These are phyloP conservation scores for Plasmodium vinckei DNA, from an alignment of 169 alveolate genomes.

Conservation along the genomic window DNA sequence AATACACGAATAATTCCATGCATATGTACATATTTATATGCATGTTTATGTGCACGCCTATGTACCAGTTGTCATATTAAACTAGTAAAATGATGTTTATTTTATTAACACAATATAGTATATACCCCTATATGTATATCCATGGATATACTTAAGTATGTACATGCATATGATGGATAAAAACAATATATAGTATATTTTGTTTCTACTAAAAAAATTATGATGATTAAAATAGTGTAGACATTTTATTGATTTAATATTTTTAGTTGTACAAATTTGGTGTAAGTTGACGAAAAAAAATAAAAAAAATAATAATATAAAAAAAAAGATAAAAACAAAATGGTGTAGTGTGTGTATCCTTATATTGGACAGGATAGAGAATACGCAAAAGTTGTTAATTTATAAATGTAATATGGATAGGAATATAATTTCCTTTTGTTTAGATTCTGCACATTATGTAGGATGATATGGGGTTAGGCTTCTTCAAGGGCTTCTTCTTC, in stretches of 20 bases:
- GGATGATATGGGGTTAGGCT: neutral
- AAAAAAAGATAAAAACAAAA: neutral
- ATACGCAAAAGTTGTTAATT: neutral
- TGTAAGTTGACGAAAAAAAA: constrained; percentile 10
- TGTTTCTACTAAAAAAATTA: constrained; percentile 22
- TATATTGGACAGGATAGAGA: neutral
- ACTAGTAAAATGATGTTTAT: neutral
- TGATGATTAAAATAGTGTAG: neutral
- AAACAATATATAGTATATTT: constrained; percentile 15
- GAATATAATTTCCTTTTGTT: too few relatives aligned
- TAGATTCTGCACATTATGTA: too few relatives aligned
- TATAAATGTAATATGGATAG: too few relatives aligned
- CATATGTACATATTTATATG: too few relatives aligned
- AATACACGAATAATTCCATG: too few relatives aligned
- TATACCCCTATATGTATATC: constrained; percentile 6
- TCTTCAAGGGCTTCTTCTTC: neutral
- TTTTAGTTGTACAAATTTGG: constrained; percentile 8
- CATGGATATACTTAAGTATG: constrained; percentile 2
- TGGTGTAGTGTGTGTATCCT: neutral
- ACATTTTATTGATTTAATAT: constrained; percentile 10
- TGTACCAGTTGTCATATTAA: neutral
- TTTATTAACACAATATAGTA: neutral
- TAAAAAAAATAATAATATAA: neutral
- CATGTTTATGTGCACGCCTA: neutral
- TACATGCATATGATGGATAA: neutral